Percentiles rank a stretch among this genome's conserved stretches.
These are phyloP conservation scores for Artemisia annua DNA, from an alignment of 129 eudicot species.

Conservation along the genomic window DNA sequence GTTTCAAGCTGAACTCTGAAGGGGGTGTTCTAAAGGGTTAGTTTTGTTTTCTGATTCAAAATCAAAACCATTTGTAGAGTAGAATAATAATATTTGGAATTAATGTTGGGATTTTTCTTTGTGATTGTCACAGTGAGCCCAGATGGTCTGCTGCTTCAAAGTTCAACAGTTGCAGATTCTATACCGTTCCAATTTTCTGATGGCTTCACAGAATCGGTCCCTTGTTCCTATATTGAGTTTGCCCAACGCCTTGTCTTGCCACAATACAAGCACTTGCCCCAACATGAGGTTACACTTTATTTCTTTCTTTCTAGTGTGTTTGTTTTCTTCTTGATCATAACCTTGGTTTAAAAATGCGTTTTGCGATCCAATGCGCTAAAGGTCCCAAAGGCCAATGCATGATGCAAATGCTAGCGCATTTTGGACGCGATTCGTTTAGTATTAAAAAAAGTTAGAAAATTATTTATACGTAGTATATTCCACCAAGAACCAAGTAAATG, in stretches of 20 bases:
- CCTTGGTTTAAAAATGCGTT: too few species aligned
- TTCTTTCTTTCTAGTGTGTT: background rate
- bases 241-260: slow-evolving; percentile 93
- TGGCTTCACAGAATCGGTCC: slow-evolving; percentile 63
- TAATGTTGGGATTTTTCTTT: background rate
- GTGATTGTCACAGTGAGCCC: slow-evolving; percentile 75
- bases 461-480: too few species aligned
- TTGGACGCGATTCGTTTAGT: too few species aligned
- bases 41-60: background rate
- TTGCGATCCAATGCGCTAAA: too few species aligned
- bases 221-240: slow-evolving; percentile 90
- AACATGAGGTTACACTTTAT: slow-evolving; percentile 58
- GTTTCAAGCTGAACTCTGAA: slow-evolving; percentile 89
- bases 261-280: slow-evolving; percentile 61
- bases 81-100: background rate
- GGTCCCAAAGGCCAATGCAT: too few species aligned
- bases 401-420: too few species aligned
- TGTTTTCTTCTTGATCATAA: background rate
- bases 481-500: too few species aligned
- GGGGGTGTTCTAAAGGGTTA: slow-evolving; percentile 89
- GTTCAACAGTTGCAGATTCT: slow-evolving; percentile 96
- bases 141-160: slow-evolving; percentile 82
- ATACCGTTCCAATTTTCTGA: slow-evolving; percentile 64
- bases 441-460: too few species aligned
- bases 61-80: background rate